Evolutionary conservation across 73 alveolate species (phyloP), one percentile per base, ranked within the genome.

Genomic region (Stentor roeselii): DNA sequence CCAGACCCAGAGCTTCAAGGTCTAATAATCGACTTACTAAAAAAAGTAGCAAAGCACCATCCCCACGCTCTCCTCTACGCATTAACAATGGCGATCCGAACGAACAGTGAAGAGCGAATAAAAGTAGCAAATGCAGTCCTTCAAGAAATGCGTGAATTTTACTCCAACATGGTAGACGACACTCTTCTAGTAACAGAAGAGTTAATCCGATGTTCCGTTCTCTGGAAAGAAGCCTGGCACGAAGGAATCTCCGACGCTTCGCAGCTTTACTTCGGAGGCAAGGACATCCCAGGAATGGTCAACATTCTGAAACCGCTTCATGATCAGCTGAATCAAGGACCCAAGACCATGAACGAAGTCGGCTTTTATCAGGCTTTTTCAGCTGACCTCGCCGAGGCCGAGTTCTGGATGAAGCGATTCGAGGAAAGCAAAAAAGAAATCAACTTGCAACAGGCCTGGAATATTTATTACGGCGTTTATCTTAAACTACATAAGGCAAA

Each of bases 211-310:
- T 88, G 96, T 40, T 98, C 99, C 3, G 89, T 97, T 42, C 90
- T 96, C 60, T 83, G 91, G 75, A 91, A 95, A 83, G 99, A 97
- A 86, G 86, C 90, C 74, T 96, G 99, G 99, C 83, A 91, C 59
- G 99, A 97, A 86, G 98, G 98, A 0, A 92, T 97, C 39, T 96
- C 97, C 84, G 99, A 97, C 76, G 98, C 99, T 15, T 95, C 98
- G 59, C 86, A 93, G 60, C 76, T 93, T 15, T 96, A 93, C 87
- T 95, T 89, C 75, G 95, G 95, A 15, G 89, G 92, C 60, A 94
- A 94, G 60, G 98, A 96, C 75, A 78, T 90, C 27, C 86, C 89
- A 36, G 95, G 92, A 36, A 87, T 97, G 89, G 89, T 94, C 4
- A 86, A 93, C 60, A 75, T 85, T 76, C 90, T 97, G 74, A 82